Conservation (phyloP, 75 land plant genomes). For the Cupressus sempervirens region DNA sequence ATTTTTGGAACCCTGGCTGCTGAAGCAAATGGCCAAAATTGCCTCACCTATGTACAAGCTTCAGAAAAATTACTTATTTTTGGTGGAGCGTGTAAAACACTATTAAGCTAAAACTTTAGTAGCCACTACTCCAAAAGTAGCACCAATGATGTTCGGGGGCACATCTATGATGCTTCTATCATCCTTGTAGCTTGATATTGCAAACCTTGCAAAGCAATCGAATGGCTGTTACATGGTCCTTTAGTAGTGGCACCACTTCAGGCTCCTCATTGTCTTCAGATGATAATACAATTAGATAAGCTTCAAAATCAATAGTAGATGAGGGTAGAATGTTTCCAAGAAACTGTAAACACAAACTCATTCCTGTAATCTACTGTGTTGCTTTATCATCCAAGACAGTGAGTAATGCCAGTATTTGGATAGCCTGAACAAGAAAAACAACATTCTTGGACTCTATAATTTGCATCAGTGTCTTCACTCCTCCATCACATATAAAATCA, state of each 20-base stretch:
- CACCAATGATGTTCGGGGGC: not conserved
- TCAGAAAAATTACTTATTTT: not conserved
- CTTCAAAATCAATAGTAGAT: not conserved
- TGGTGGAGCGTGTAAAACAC: too few species aligned
- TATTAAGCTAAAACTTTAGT: conserved; percentile 8
- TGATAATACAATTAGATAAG: not conserved
- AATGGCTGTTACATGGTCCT: not conserved
- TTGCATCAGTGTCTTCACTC: conserved; percentile 6
- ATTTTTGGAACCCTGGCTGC: conserved; percentile 88
- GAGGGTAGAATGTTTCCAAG: not conserved
- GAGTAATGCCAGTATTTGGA: not conserved
- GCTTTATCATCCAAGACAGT: conserved; percentile 3
- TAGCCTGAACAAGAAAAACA: not conserved
- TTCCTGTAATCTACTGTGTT: not conserved
- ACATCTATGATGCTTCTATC: not conserved
- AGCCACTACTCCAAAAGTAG: not conserved
- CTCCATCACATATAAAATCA: conserved; percentile 7
- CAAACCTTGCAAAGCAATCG: not conserved
- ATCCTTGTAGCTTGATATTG: not conserved
- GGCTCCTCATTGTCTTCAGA: not conserved
- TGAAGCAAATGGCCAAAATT: conserved; percentile 75
- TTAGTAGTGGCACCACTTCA: conserved; percentile 11
- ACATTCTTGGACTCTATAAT: conserved; percentile 7
- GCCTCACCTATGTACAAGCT: conserved; percentile 33
- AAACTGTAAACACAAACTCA: conserved; percentile 1